These are phyloP conservation scores for Amanita rubescens DNA, from an alignment of 768 basidiomycete genomes.

Conservation along the genomic window DNA sequence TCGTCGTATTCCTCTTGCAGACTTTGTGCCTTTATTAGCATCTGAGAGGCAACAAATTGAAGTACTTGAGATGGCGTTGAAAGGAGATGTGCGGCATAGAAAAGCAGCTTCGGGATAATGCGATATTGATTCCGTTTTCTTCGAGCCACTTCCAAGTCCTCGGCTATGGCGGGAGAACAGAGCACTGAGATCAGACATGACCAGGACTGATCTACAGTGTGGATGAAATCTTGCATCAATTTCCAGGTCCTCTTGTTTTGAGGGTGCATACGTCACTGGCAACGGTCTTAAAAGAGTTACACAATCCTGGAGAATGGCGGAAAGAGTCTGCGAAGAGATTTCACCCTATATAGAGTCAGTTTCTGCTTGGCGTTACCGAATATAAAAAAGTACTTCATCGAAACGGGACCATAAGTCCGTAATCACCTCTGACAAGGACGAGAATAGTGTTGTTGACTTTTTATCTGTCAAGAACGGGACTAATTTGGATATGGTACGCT, in stretches of 20 bases:
- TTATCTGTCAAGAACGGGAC: slow-evolving; percentile 61
- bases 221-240: slow-evolving; percentile 28
- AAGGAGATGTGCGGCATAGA: slow-evolving; percentile 59
- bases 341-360: slow-evolving; percentile 20
- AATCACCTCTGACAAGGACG: slow-evolving; percentile 42
- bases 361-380: background rate
- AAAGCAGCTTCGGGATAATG: slow-evolving; percentile 53
- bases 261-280: slow-evolving; percentile 21
- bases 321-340: slow-evolving; percentile 35
- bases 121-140: slow-evolving; percentile 23
- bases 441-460: slow-evolving; percentile 47
- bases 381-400: slow-evolving; percentile 34
- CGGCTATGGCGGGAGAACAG: slow-evolving; percentile 26
- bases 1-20: slow-evolving; percentile 13
- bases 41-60: slow-evolving; percentile 35
- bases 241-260: slow-evolving; percentile 9
- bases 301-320: slow-evolving; percentile 51
- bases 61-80: slow-evolving; percentile 39
- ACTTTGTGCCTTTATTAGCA: slow-evolving; percentile 17
- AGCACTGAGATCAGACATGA: slow-evolving; percentile 46
- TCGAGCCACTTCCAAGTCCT: background rate
- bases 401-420: slow-evolving; percentile 63
- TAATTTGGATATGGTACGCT: slow-evolving; percentile 38
- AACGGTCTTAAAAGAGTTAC: slow-evolving; percentile 45
- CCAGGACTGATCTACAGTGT: slow-evolving; percentile 33